A percentile compares a stretch with the other conserved stretches of the same genome.
Conservation (phyloP, 768 basidiomycete genomes). For the Asterophora lycoperdoides region DNA sequence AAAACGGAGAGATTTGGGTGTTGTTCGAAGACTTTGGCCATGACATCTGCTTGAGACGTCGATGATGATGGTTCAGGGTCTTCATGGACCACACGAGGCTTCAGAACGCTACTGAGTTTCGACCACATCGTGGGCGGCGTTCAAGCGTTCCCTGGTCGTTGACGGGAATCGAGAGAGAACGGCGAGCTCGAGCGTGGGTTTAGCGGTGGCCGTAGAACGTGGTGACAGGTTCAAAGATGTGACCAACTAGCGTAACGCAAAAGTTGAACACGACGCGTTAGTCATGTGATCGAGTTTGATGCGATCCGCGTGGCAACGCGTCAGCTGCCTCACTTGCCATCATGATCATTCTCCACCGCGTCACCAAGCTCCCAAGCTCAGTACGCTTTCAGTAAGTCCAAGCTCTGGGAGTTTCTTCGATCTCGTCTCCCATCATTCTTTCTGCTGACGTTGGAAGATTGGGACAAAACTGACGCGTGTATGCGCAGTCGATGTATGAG, state of each 20-base stretch:
- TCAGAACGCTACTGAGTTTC: constrained; percentile 55
- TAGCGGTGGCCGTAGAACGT: constrained; percentile 7
- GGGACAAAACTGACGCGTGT: not conserved
- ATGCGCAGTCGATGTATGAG: too few species aligned
- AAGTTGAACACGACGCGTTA: constrained; percentile 19
- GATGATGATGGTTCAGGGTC: constrained; percentile 27
- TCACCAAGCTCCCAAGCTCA: too few species aligned
- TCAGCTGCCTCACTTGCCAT: constrained; percentile 1
- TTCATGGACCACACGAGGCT: constrained; percentile 31
- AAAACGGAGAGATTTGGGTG: constrained; percentile 61
- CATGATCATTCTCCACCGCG: not conserved
- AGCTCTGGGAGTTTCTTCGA: too few species aligned
- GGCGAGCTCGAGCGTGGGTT: not conserved
- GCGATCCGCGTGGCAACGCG: not conserved
- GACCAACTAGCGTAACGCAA: constrained; percentile 10
- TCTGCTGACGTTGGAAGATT: too few species aligned
- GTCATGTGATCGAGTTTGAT: constrained; percentile 22
- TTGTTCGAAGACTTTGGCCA: constrained; percentile 52
- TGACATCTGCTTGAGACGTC: constrained; percentile 34
- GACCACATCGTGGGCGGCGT: constrained; percentile 49
- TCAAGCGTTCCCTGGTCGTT: not conserved
- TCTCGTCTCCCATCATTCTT: too few species aligned
- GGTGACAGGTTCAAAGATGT: constrained; percentile 12
- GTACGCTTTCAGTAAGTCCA: too few species aligned
- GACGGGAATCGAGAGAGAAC: not conserved